Evolutionary conservation across 2,329 filamentous ascomycete genomes (phyloP), one percentile per base, ranked within the genome.

Genomic region (Leptographium galeiforme): DNA sequence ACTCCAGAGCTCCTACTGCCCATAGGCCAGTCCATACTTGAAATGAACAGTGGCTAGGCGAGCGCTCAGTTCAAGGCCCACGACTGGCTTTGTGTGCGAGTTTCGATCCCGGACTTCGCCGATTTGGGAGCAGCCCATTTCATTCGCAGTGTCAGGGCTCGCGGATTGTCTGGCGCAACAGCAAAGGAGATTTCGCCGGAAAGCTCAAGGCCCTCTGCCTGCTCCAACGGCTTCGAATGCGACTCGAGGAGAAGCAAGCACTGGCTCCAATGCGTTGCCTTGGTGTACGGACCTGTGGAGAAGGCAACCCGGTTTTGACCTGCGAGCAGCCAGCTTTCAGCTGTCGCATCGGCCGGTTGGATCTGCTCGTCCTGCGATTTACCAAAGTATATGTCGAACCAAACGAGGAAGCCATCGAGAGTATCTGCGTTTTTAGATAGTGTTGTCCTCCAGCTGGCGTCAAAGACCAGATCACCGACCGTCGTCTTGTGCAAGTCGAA

Each of bases 331-430:
- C 85, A 89, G 5, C 77, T 73, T 53, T 81, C 72, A 0, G 82
- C 79, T 50, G 80, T 78, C 72, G 72, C 56, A 33, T 76, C 68
- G 34, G 74, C 68, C 10, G 72, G 72, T 48, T 80, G 70, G 25
- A 73, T 68, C 34, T 74, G 69, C 39, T 74, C 69, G 8, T 73
- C 64, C 39, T 76, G 71, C 0, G 78, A 77, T 11, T 82, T 80
- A 59, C 85, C 79, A 69, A 96, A 96, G 73, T 93, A 93, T 30
- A 85, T 91, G 66, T 97, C 91, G 65, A 96, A 96, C 88, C 90
- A 96, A 60, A 95, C 78, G 14, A 89, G 75, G 67, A 89, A 95
- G 6, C 88, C 91, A 63, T 96, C 89, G n/a, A 96, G 71, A 2
- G 74, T 71, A 56, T 86, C 81, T 53, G 84, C 72, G 56, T 85